phyloP scores from a whole-genome alignment of 208 protist genomes.

The Leishmania tarentolae region DNA sequence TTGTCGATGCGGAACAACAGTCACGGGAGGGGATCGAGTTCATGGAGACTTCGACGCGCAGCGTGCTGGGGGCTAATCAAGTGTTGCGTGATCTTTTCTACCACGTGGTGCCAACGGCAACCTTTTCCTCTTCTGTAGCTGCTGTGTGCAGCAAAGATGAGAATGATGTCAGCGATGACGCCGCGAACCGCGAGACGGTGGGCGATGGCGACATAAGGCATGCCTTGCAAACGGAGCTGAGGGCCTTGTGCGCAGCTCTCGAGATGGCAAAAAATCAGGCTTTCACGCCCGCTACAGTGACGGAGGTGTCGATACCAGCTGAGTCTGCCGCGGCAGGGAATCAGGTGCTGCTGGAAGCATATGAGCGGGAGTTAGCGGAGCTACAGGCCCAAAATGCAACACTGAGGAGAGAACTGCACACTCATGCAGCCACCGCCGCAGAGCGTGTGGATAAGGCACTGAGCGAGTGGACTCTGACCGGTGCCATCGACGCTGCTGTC shows the following conservation, averaged over 20 bases:
- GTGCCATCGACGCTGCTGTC: background rate
- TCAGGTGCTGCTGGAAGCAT: background rate
- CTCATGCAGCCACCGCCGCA: background rate
- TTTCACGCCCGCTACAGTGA: background rate
- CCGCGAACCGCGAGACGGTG: background rate
- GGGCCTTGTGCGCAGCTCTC: conserved; percentile 5
- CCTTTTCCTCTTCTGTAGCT: background rate
- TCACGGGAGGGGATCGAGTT: conserved; percentile 16
- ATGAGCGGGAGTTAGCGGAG: conserved; percentile 11
- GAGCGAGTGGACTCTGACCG: background rate
- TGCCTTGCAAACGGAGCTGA: conserved; percentile 21
- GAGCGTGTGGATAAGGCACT: background rate
- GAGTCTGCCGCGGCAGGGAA: background rate
- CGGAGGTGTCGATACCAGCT: background rate
- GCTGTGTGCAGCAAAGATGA: background rate
- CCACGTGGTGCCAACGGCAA: background rate
- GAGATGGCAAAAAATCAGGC: background rate
- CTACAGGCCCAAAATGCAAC: conserved; percentile 9
- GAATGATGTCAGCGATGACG: background rate
- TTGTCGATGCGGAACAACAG: conserved; percentile 2
- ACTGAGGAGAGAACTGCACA: conserved; percentile 3
- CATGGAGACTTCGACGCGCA: conserved; percentile 19
- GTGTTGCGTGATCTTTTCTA: background rate
- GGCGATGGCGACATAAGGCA: background rate
- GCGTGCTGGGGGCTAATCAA: conserved; percentile 14